Base-by-base conservation (phyloP, 805 yeast genomes). In the Millerozyma miso region DNA sequence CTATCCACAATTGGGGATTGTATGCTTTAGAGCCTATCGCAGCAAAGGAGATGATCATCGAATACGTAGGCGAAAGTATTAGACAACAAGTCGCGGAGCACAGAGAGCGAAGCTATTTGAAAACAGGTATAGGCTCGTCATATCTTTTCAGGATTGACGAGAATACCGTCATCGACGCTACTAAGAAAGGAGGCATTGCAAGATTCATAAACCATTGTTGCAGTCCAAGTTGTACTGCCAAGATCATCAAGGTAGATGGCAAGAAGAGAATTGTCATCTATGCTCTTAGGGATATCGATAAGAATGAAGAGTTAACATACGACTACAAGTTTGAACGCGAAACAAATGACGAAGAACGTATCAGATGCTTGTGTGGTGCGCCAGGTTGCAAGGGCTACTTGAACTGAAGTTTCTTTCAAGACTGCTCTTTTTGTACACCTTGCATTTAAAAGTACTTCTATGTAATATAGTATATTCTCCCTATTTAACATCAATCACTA, bases 1-100 rank as follows among this genome's bases (percentile, higher is more conserved):
- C 97, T 0, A 93, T 93, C 56, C 99, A 93, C 62, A 88, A 91
- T 57, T 93, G 99, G 99, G 99, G 99, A 0, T 67, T 93, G 33
- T 93, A 89, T 64, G 99, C 99, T 0, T 68, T 87, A 55, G 98
- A 93, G 56, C 95, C 95, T 1, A 93, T 93, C 57, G 86, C 88
- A n/a, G 95, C 93, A 0, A 85, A 82, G 51, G 99, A 93, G 62
- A 91, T 93, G 97, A 89, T 93, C 56, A 91, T 93, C 45, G 99
- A 93, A 63, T 93, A 93, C 55, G 97, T 93, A 3, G 99, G 99
- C 20, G 98, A 93, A 53, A 76, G 95, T 42, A 81, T 93, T 20
- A 73, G 98, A 42, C 97, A 88, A 56, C 96, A 88, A 44, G 91
- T 90, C 33, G 96, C 97, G 1, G 99, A 93, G 54, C 79, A 87